Base-by-base conservation (phyloP, 441 rosid genomes). In the Omphalea diandra region DNA sequence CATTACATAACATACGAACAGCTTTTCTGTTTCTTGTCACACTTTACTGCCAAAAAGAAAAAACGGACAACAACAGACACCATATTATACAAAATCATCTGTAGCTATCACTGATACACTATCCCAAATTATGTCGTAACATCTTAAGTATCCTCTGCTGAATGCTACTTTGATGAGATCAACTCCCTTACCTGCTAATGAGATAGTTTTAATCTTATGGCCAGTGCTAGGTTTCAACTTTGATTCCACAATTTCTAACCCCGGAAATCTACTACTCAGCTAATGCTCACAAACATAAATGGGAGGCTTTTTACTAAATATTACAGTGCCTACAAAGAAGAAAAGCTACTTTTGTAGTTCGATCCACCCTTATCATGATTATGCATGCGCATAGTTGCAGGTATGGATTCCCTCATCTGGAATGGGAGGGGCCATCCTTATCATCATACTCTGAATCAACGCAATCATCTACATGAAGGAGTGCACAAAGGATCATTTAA, bases 401-500 rank as follows among this genome's bases (percentile, higher is more conserved):
- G 59, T 71, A 57, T 53, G 26, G 36, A 35, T 68, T 54, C 76
- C 71, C 38, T 59, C 73, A 26, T 68, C 73, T 50, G 91, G 59
- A 64, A 79, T 67, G 31, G 89, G 91, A 65, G 85, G 82, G 68
- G 83, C 76, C 53, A 72, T 67, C 77, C 88, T 83, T 65, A 93
- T 93, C 95, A 88, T 82, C 54, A 85, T 56, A 64, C 98, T 93
- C 77, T 90, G 96, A 55, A 83, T 63, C 70, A 93, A 86, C 35
- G 94, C 95, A 69, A 85, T 67, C 83, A 81, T 80, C 97, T 93
- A 59, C 77, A 76, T 9, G 54, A 38, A 18, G 18, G 8, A 33
- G 10, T 0, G 18, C 43, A 27, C 4, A n/a, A 6, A 49, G 20
- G 15, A n/a, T 52, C 35, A 54, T 26, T 33, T 54, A 11, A 70